phyloP scores from a whole-genome alignment of 139 green algal species.

The Tetradesmus lagerheimii region DNA sequence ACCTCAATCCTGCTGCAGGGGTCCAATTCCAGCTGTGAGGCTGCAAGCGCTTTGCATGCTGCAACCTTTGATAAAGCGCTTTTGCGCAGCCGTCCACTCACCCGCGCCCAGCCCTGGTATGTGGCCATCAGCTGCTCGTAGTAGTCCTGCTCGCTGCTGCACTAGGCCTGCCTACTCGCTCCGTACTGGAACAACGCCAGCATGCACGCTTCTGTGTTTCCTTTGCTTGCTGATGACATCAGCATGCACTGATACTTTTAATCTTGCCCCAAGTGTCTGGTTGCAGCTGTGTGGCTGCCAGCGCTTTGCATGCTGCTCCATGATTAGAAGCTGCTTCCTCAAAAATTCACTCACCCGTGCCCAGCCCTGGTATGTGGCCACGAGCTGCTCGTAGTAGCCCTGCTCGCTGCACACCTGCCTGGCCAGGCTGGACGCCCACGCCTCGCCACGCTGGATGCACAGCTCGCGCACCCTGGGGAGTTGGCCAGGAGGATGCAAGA shows the following conservation, averaged over 20 bases:
- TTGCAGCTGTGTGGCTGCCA: not conserved
- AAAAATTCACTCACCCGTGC: conserved; percentile 80
- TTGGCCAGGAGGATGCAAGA: not conserved
- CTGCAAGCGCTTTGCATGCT: too few species aligned
- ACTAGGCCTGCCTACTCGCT: too few species aligned
- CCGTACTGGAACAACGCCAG: too few species aligned
- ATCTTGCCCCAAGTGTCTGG: too few species aligned
- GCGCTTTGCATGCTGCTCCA: not conserved
- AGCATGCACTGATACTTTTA: too few species aligned
- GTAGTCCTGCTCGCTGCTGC: conserved; percentile 82
- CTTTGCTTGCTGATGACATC: too few species aligned
- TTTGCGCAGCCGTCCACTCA: conserved; percentile 45
- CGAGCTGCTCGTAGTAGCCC: conserved; percentile 95
- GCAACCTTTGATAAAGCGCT: too few species aligned
- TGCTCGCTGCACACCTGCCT: conserved; percentile 74
- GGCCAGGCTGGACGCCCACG: conserved; percentile 78
- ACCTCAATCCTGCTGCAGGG: too few species aligned
- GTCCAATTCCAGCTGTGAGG: too few species aligned
- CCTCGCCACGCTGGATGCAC: conserved; percentile 82
- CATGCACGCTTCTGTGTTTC: too few species aligned
- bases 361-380: conserved; percentile 75
- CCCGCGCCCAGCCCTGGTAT: conserved; percentile 78
- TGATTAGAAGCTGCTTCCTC: too few species aligned
- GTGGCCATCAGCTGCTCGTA: conserved; percentile 88
- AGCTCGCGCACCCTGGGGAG: conserved; percentile 83